Base-by-base conservation (phyloP, 179 eudicot genomes). In the Gypsophila paniculata region DNA sequence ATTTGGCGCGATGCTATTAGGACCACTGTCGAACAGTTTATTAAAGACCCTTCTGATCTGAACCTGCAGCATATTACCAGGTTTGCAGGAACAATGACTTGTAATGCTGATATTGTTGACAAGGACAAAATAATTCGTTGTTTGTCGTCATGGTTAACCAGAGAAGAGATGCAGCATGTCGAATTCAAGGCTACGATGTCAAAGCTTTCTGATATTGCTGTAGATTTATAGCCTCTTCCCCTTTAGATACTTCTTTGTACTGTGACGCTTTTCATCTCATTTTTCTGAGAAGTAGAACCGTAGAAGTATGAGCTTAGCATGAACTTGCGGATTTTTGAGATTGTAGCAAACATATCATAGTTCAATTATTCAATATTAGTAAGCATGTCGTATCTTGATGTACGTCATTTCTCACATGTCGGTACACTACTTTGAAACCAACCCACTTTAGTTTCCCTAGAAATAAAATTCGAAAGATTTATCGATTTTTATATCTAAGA, bases 1-100 rank as follows among this genome's bases (percentile, higher is more conserved):
- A 90, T 94, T 22, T 94, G 99, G 99, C 78, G 87, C 62, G 76
- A 74, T 54, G 89, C 99, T 68, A 88, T 94, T 34, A 82, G 76
- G 76, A 74, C 77, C 70, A 84, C 74, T 57, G 66, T 94, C 54
- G 85, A 85, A 64, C 83, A 78, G 53, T 91, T 81, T 75, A 71
- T 80, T 3, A 76, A 81, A 61, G 87, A 90, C 44, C 96, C 97
- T 34, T 85, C 95, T 3, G 90, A 79, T 58, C 68, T 76, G 13
- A 91, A 89, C 75, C 77, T 94, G 8, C 86, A 87, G 78, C 76
- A 61, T 48, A 85, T 94, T 60, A 78, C 85, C 59, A 86, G 79
- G 77, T 87, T 86, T 73, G 82, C 82, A 8, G 84, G 70, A 60
- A 60, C 65, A 66, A 82, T 55, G 46, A 34, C 79, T 63, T 29